Evolutionary conservation across 75 land plant species (phyloP).

Genomic region (Selaginella moellendorffii): DNA sequence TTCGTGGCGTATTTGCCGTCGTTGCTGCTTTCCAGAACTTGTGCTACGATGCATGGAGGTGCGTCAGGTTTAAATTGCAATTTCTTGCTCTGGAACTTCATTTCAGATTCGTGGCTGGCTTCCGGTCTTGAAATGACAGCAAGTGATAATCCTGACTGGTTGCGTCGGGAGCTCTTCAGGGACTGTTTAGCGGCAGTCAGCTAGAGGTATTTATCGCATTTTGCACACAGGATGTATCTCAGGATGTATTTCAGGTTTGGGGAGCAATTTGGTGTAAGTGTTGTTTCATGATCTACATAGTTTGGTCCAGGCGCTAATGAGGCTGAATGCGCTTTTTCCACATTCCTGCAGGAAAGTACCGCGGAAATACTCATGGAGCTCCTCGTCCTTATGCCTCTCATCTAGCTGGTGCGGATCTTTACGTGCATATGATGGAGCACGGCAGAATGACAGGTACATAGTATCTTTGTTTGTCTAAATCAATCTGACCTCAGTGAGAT

Average conservation of each 20-base stretch:
- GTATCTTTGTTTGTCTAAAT: too few relatives aligned
- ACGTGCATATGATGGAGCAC: too few relatives aligned
- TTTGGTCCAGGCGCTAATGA: too few relatives aligned
- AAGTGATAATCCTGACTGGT: constrained; percentile 38
- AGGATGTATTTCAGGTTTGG: not conserved
- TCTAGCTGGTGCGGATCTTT: too few relatives aligned
- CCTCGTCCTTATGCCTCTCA: too few relatives aligned
- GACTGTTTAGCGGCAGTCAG: constrained; percentile 78
- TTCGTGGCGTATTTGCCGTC: constrained; percentile 85
- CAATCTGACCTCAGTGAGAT: too few relatives aligned
- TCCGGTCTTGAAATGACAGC: constrained; percentile 41
- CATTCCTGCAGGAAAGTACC: too few relatives aligned
- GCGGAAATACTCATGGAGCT: too few relatives aligned
- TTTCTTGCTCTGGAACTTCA: not conserved
- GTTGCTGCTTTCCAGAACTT: constrained; percentile 86
- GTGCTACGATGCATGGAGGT: constrained; percentile 95
- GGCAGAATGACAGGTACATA: too few relatives aligned
- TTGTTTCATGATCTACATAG: too few relatives aligned
- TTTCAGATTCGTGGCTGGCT: not conserved
- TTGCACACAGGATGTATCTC: not conserved
- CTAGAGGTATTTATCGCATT: constrained; percentile 40
- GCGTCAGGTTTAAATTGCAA: not conserved
- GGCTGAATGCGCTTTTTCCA: too few relatives aligned
- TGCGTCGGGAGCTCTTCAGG: constrained; percentile 46
- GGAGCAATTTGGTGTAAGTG: not conserved